A percentile compares a stretch with the other conserved stretches of the same genome.
Evolutionary conservation across 139 green algal species (phyloP).

Genomic region (Axilococcus clingmanii): DNA sequence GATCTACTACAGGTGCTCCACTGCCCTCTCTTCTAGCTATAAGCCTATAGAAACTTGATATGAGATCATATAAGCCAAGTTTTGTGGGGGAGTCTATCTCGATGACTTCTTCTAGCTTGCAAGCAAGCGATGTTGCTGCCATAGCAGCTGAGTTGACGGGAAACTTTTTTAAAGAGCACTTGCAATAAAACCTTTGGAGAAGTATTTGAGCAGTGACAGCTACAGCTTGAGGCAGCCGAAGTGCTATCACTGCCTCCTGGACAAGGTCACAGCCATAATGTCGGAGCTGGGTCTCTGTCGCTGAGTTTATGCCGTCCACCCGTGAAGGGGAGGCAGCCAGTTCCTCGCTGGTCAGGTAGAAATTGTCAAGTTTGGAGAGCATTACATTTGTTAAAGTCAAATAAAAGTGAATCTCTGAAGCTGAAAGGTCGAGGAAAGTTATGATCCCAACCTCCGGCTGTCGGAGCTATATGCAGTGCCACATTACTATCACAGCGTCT

Average conservation of each 20-base stretch:
- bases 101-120: constrained; percentile 84
- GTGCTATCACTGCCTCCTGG: constrained; percentile 41
- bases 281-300: constrained; percentile 56
- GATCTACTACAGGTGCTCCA: constrained; percentile 44
- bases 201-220: constrained; percentile 84
- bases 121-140: constrained; percentile 63
- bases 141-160: constrained; percentile 76
- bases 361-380: constrained; percentile 64
- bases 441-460: too few species aligned
- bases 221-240: constrained; percentile 69
- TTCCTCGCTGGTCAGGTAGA: constrained; percentile 72
- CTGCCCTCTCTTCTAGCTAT: constrained; percentile 37
- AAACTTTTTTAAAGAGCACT: constrained; percentile 67
- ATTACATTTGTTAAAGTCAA: too few species aligned
- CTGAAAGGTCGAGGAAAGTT: too few species aligned
- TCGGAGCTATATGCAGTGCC: too few species aligned
- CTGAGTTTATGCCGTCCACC: constrained; percentile 57
- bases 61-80: constrained; percentile 39
- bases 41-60: constrained; percentile 72
- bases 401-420: too few species aligned
- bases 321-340: constrained; percentile 56
- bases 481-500: too few species aligned
- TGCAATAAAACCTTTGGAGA: constrained; percentile 91
- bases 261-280: constrained; percentile 77
- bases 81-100: constrained; percentile 12